Base-by-base conservation (phyloP, 2,329 filamentous ascomycete genomes). In the Elsinoe necatrix region DNA sequence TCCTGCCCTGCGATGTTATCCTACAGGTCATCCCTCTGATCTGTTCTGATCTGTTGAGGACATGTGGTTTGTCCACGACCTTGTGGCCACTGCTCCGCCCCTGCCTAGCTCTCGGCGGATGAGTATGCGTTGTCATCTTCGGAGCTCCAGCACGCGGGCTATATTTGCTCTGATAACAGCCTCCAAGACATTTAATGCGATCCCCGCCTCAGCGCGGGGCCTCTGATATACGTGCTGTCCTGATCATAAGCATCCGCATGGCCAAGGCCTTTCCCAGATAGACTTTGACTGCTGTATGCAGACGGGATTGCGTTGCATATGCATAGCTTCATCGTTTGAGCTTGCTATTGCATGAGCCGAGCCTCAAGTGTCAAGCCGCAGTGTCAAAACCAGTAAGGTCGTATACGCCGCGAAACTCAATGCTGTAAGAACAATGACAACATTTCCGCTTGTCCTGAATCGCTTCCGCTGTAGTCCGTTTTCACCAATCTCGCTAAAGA, bases 401-500 rank as follows among this genome's bases (percentile, higher is more conserved):
- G 77, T 71, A 65, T 85, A 85, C 23, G 82, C 82, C 11, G 79
- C 80, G 14, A 85, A 69, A 64, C 80, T 84, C 66, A 85, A 67
- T 21, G 77, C 79, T 12, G 82, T 84, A 67, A 85, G 67, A 25
- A 82, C 76, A 43, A 83, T 73, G 2, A 85, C 82, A 6, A 83
- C 81, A 67, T 85, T 85, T 29, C 82, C 82, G 69, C 80, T 84
- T 14, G 82, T 85, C 57, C 81, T 73, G 66, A 85, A 85, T 60
- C 66, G 64, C 68, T 81, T 81, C 61, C 79, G 75, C 62, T 77
- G 77, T 62, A 83, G 66, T 1, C 82, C 82, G 67, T 84, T 80
- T 39, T 82, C 79, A 39, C 80, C 79, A 16, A 78, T 68, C 57
- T 79, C 77, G 59, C 78, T 81, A 72, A 97, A 97, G 74, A 98